These are phyloP conservation scores for Quercus ilex DNA, from an alignment of 306 rosid genomes.

Conservation along the genomic window DNA sequence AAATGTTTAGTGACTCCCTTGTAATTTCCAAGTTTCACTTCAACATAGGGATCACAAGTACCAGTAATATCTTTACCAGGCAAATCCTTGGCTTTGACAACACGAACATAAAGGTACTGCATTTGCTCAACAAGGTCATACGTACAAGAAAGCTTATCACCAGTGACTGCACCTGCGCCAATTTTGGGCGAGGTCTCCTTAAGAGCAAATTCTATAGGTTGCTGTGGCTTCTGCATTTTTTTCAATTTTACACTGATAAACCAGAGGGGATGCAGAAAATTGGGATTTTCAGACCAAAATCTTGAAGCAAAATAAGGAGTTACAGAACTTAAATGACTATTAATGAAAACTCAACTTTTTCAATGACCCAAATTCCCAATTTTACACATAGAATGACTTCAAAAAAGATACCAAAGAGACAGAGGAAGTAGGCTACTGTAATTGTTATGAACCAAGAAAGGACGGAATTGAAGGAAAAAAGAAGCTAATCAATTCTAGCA, in stretches of 20 bases:
- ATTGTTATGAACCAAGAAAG: not conserved
- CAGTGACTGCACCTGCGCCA: constrained; percentile 54
- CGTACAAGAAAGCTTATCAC: constrained; percentile 78
- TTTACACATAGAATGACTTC: not conserved
- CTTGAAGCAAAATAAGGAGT: not conserved
- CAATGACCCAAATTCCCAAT: not conserved
- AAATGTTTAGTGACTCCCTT: constrained; percentile 73
- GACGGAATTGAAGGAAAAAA: not conserved
- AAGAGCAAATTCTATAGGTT: constrained; percentile 64
- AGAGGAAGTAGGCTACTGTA: not conserved
- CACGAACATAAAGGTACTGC: constrained; percentile 81
- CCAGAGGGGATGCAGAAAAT: constrained; percentile 10
- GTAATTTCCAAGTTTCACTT: constrained; percentile 86
- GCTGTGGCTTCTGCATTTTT: constrained; percentile 73
- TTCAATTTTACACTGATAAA: constrained; percentile 11
- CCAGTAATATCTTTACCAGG: constrained; percentile 83
- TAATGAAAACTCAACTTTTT: not conserved
- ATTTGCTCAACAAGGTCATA: constrained; percentile 93
- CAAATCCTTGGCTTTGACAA: constrained; percentile 83
- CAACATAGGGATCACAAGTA: constrained; percentile 86
- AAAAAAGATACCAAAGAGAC: not conserved
- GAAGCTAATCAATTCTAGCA: constrained; percentile 1
- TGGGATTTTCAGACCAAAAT: not conserved
- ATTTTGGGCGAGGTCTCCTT: constrained; percentile 88
- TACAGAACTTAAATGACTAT: not conserved